Base-by-base conservation (phyloP, 805 yeast genomes). In the Jamesozyma rosinii region DNA sequence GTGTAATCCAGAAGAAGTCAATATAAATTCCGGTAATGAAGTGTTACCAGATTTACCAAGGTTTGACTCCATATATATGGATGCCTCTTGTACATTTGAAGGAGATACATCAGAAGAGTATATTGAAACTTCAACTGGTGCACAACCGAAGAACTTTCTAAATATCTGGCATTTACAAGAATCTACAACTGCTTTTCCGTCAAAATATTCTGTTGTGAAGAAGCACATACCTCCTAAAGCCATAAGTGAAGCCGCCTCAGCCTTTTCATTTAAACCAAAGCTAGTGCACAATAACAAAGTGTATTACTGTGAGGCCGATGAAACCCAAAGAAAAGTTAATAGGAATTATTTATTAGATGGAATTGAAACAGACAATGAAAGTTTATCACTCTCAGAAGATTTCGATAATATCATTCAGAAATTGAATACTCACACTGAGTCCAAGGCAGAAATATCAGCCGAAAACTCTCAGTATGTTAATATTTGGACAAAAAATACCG, bases 81-180 rank as follows among this genome's bases (percentile, higher is more conserved):
- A 57, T 9, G 60, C 58, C 31, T 49, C 59, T 13, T 58, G 57
- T 37, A 48, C 41, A 2, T 55, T 52, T 22, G 52, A 51, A 9
- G 43, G 38, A 26, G 63, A 58, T 26, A 47, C 52, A 5, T 58
- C 63, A 2, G 40, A 48, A 15, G 63, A 54, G 10, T 44, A 48
- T 5, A 43, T 51, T 13, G 55, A 54, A 31, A 33, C 52, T 3
- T 45, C 51, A n/a, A 40, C 43, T 21, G 29, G 49, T 1, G 43
- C 35, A 14, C 47, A 52, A 30, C 54, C 58, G 2, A 47, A 47
- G 4, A 52, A 52, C 38, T 61, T 58, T 40, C 41, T 61, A 14
- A 50, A 58, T 3, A 58, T 61, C 4, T 61, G 66, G 66, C 65
- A 58, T 42, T 46, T 43, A 11, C 66, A 61, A 38, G 61, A 58